Base-by-base conservation (phyloP, 805 yeast species). In the Cyberlindnera saturnus region DNA sequence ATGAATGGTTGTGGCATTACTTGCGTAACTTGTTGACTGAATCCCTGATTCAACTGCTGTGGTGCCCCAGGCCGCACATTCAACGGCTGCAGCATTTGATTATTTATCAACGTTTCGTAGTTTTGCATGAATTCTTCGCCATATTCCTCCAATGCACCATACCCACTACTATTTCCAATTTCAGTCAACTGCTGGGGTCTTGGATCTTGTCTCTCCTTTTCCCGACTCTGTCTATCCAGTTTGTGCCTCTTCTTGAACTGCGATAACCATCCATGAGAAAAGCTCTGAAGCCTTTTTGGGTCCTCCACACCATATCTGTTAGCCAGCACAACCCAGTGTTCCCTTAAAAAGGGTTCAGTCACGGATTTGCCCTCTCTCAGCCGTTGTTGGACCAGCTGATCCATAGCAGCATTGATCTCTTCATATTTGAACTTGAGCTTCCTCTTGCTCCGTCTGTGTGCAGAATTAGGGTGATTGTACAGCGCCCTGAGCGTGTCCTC, bases 221-320 rank as follows among this genome's bases (percentile, higher is more conserved):
- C 40, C 28, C 36, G 35, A 31, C 32, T 32, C 31, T 20, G 36
- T 11, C 60, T 63, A 48, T 65, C 64, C 34, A 75, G 57, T 1
- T 75, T 80, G 52, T 78, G 81, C 39, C 82, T 61, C 49, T 74
- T 77, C 57, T 79, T 79, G 59, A 79, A 79, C 52, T 75, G 81
- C 11, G 75, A 65, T 35, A 79, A 59, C 84, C 84, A 79, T 8
- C 85, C 85, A 56, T 78, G 82, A 49, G 79, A 73, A 48, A 77
- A 79, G 14, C 71, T 67, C 23, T 67, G 69, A 43, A 74, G 57
- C 42, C 85, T 61, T 54, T 78, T 79, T 3, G 83, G 82, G 51
- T 79, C 81, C 7, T 71, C 75, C 3, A 79, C 81, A 9, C 82
- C 83, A 53, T 59, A 75, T 52, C 70, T 66, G 44, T 72, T 72